Evolutionary conservation across 768 basidiomycete genomes (phyloP).

Genomic region (Fistulinella prunicolor): DNA sequence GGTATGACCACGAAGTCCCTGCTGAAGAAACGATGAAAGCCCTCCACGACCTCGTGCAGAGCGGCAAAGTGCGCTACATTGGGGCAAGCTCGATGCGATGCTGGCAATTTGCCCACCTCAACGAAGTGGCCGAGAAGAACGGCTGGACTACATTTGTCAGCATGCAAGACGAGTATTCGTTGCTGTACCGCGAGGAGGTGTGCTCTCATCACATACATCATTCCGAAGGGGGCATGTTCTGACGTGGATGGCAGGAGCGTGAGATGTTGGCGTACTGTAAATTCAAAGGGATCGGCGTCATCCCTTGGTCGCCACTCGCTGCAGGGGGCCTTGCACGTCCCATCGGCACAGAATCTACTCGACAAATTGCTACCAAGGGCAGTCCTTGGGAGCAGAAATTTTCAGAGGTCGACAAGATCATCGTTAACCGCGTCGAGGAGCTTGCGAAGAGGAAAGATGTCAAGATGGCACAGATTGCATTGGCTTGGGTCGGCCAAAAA

Average conservation of each 20-base stretch:
- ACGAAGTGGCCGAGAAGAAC: constrained; percentile 41
- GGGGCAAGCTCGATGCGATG: constrained; percentile 47
- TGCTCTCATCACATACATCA: not conserved
- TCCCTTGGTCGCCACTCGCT: constrained; percentile 48
- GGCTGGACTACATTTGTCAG: constrained; percentile 54
- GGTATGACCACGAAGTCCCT: constrained; percentile 37
- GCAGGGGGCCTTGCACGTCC: constrained; percentile 40
- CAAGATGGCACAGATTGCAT: constrained; percentile 45
- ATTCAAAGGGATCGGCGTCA: constrained; percentile 47
- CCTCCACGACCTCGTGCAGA: constrained; percentile 46
- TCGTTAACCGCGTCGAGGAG: constrained; percentile 41
- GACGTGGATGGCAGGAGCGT: constrained; percentile 33
- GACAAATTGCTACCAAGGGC: constrained; percentile 18
- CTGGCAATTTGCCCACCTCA: constrained; percentile 45
- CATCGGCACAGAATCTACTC: constrained; percentile 23
- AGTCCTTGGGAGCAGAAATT: constrained; percentile 22
- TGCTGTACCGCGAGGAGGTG: constrained; percentile 55
- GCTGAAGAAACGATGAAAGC: constrained; percentile 49
- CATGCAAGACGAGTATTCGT: constrained; percentile 53
- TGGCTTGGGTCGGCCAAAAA: constrained; percentile 42
- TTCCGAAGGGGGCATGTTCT: not conserved
- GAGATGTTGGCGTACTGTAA: constrained; percentile 46
- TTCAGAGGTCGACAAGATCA: constrained; percentile 30
- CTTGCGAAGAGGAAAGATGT: constrained; percentile 38
- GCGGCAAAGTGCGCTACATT: constrained; percentile 50